These are phyloP conservation scores for Sarocladium strictum DNA, from an alignment of 2,329 filamentous ascomycete genomes.

Conservation along the genomic window DNA sequence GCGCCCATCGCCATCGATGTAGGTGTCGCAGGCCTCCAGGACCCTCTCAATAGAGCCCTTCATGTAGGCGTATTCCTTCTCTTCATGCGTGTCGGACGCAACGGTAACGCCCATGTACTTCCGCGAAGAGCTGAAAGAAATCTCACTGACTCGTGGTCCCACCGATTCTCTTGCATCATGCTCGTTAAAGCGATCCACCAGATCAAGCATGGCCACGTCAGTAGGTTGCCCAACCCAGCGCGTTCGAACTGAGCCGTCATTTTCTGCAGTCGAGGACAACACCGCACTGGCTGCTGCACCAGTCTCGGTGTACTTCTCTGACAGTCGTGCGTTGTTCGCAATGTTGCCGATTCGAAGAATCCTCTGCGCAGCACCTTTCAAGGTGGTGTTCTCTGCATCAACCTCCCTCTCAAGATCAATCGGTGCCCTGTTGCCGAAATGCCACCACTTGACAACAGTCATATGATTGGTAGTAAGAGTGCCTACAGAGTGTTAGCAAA, in stretches of 20 bases:
- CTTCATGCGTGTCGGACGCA: conserved; percentile 50
- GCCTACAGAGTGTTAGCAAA: conserved; percentile 38
- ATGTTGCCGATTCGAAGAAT: conserved; percentile 92
- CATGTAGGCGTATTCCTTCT: conserved; percentile 83
- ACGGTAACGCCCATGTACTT: conserved; percentile 99
- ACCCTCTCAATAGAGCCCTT: conserved; percentile 91
- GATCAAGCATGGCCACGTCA: conserved; percentile 92
- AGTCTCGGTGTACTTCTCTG: conserved; percentile 64
- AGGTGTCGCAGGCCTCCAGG: conserved; percentile 81
- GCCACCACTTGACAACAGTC: conserved; percentile 96
- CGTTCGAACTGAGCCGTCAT: conserved; percentile 60
- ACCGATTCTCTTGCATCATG: conserved; percentile 85
- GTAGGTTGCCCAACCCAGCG: conserved; percentile 96
- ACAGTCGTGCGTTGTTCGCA: conserved; percentile 86
- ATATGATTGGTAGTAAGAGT: conserved; percentile 97
- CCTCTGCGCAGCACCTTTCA: conserved; percentile 55
- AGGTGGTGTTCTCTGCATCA: conserved; percentile 56
- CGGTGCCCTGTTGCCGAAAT: conserved; percentile 62
- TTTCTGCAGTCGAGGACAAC: conserved; percentile 70
- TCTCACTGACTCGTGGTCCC: conserved; percentile 76
- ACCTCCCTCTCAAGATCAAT: conserved; percentile 48
- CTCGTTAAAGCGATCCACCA: conserved; percentile 85
- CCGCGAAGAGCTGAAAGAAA: conserved; percentile 91
- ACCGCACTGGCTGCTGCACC: conserved; percentile 66
- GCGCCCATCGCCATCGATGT: conserved; percentile 76